A percentile compares a stretch with the other conserved stretches of the same genome.
Evolutionary conservation across 1,284 basidiomycete genomes (phyloP).

Genomic region (Ganoderma sp.): DNA sequence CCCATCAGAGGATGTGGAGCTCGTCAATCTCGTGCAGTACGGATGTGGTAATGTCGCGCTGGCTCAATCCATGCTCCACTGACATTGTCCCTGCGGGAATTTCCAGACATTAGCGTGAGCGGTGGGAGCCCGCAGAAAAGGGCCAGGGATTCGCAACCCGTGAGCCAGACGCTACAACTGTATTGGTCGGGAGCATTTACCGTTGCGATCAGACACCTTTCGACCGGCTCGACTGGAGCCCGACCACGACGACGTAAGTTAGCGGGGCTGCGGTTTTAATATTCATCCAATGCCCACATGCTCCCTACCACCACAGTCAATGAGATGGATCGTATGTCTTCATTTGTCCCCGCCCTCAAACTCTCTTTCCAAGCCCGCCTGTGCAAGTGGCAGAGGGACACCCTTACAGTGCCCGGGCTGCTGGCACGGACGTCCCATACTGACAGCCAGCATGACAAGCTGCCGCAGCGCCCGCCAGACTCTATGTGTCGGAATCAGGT

Average conservation of each 20-base stretch:
- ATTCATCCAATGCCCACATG: neutral
- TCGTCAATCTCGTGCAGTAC: conserved; percentile 1
- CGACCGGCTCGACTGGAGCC: conserved; percentile 18
- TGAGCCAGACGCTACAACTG: conserved; percentile 16
- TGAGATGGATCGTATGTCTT: conserved; percentile 4
- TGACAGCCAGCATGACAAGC: conserved; percentile 9
- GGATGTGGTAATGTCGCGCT: conserved; percentile 23
- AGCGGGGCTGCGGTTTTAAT: conserved; percentile 17
- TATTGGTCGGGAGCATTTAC: conserved; percentile 26
- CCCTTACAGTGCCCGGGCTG: neutral
- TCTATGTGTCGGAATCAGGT: conserved; percentile 2
- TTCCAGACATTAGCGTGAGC: conserved; percentile 3
- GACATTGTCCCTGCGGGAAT: neutral
- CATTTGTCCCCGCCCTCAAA: conserved; percentile 5
- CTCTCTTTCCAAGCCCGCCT: neutral
- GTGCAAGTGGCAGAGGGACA: neutral
- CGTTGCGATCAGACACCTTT: conserved; percentile 17
- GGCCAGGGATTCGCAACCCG: conserved; percentile 8
- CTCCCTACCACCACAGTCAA: conserved; percentile 2
- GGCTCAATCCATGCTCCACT: neutral
- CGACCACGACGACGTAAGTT: conserved; percentile 20
- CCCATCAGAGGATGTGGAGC: conserved; percentile 2
- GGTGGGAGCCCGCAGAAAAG: conserved; percentile 17
- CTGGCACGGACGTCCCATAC: neutral
- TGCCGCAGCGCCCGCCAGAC: conserved; percentile 16